A percentile compares a stretch with the other conserved stretches of the same genome.
phyloP scores from a whole-genome alignment of 768 basidiomycete genomes.

The Psilocybe cubensis region DNA sequence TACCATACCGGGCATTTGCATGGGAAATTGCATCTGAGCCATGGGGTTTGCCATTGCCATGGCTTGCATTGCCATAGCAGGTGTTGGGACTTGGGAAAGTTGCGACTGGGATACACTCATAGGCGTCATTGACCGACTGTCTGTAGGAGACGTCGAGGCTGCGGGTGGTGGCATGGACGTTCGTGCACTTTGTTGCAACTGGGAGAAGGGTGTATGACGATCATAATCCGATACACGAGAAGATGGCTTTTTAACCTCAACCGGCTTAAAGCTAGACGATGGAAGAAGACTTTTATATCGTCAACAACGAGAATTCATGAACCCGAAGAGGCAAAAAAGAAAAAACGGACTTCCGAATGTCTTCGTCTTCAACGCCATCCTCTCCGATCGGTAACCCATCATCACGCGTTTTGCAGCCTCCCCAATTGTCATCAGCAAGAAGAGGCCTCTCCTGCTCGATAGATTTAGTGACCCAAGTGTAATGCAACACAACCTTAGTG shows the following conservation, averaged over 20 bases:
- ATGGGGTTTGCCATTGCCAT: conserved; percentile 11
- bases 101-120: background rate
- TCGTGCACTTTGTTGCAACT: background rate
- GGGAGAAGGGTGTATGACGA: background rate
- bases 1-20: conserved; percentile 19
- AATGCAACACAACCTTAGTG: conserved; percentile 55
- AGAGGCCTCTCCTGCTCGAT: conserved; percentile 46
- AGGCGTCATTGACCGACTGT: background rate
- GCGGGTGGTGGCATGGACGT: background rate
- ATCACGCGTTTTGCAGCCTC: conserved; percentile 43
- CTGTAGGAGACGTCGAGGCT: background rate
- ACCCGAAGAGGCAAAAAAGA: conserved; percentile 11
- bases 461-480: conserved; percentile 55
- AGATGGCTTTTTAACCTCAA: conserved; percentile 23
- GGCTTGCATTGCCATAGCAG: conserved; percentile 1
- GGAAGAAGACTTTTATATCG: conserved; percentile 62
- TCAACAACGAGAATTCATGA: conserved; percentile 19
- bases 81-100: too few species aligned
- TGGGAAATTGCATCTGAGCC: conserved; percentile 6
- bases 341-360: conserved; percentile 45
- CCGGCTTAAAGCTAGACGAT: conserved; percentile 63
- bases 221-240: background rate
- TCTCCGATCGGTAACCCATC: conserved; percentile 43
- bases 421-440: conserved; percentile 55
- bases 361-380: conserved; percentile 41